Base-by-base conservation (phyloP, 2,329 filamentous ascomycete species). In the Fusarium nodosum region DNA sequence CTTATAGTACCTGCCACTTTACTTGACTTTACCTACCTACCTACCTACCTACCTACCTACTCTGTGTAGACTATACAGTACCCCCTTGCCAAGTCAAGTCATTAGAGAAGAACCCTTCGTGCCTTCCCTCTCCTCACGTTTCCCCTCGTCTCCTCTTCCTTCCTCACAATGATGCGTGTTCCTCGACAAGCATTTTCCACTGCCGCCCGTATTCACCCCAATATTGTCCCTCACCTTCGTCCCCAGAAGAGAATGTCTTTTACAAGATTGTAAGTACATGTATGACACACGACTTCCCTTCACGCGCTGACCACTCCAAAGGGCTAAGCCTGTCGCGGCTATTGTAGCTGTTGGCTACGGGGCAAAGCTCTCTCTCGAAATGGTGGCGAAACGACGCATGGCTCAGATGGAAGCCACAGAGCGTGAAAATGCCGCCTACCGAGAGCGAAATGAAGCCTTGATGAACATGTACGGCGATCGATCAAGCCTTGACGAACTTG, bases 401-500 rank as follows among this genome's bases (percentile, higher is more conserved):
- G 73, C 75, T 46, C 75, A 72, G 47, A 72, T 76, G 47, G 72
- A 77, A 56, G 72, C 73, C 56, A 74, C 68, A 20, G 79, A 82
- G 59, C 75, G 76, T 56, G 70, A 79, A 44, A 77, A 78, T 38
- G 73, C 71, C n/a, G 78, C 79, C 53, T 76, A 75, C 53, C 77
- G 77, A 64, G 75, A 76, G 39, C 77, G 76, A 48, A 80, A 84
- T 61, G 78, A 81, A 22, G 77, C 82, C 57, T 76, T 86, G 65
- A 78, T 85, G 75, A 81, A 85, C 36, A 81, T 84, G 59, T 86
- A 86, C 61, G 83, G 84, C 47, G 83, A 84, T 64, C 80, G 84
- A 16, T 81, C 81, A 30, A 85, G 81, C 65, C 77, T 86, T 6
- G 80, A 82, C 28, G 82, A 82, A 66, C 77, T 86, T 33, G 82